Conservation (phyloP, 495 filamentous ascomycete genomes). For the Neurospora sp. region DNA sequence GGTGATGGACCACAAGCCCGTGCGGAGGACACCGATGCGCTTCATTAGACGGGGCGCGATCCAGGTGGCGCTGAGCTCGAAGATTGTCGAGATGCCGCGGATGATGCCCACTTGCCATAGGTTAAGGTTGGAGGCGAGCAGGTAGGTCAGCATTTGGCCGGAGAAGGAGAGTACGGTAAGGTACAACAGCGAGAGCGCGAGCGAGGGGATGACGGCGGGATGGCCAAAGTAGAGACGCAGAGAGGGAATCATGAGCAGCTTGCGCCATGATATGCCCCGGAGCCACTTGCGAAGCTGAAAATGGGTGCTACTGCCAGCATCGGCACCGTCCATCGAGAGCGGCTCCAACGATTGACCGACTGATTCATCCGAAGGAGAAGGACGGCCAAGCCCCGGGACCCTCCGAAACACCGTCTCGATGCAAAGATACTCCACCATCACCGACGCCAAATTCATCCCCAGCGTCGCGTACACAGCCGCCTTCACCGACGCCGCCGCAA, state of each 20-base stretch:
- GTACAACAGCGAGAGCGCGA: slow-evolving; percentile 46
- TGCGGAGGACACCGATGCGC: slow-evolving; percentile 45
- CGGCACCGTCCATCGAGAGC: not conserved
- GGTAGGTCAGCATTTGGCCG: slow-evolving; percentile 50
- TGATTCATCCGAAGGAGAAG: not conserved
- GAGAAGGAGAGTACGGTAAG: slow-evolving; percentile 50
- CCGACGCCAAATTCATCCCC: slow-evolving; percentile 29
- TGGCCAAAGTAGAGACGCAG: slow-evolving; percentile 33
- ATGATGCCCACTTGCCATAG: slow-evolving; percentile 28
- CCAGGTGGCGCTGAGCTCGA: slow-evolving; percentile 43
- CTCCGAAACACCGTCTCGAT: slow-evolving; percentile 36
- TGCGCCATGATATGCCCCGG: not conserved
- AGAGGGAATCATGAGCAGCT: slow-evolving; percentile 6
- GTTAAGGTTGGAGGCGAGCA: slow-evolving; percentile 33
- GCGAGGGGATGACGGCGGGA: slow-evolving; percentile 41
- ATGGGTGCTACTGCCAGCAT: not conserved
- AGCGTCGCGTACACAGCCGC: slow-evolving; percentile 28
- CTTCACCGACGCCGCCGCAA: slow-evolving; percentile 23
- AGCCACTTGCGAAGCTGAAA: not conserved
- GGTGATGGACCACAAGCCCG: slow-evolving; percentile 53
- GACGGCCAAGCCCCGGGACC: not conserved
- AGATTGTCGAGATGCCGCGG: slow-evolving; percentile 24
- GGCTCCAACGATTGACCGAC: not conserved
- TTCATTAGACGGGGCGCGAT: slow-evolving; percentile 40
- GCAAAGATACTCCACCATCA: slow-evolving; percentile 46